Evolutionary conservation across 2,329 filamentous ascomycete species (phyloP), one percentile per base, ranked within the genome.

Genomic region (Fusarium mexicanum): DNA sequence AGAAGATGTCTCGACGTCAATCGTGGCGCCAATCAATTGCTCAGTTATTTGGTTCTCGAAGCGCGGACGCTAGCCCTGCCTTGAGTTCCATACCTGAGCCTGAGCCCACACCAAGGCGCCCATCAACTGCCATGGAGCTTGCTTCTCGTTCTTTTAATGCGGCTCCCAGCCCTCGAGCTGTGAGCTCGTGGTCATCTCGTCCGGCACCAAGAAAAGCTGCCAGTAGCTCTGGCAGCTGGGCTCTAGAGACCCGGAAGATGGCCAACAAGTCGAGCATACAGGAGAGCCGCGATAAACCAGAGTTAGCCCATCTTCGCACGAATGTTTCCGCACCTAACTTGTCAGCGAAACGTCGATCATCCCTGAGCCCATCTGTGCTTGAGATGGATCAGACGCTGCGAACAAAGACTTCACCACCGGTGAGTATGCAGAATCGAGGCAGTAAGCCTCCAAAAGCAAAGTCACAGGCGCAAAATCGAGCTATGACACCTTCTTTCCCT

Each of bases 341-440:
- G 20, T 75, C 79, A 31, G 69, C 66, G 24, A 62, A 58, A 18
- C 72, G 66, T 35, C 61, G 64, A 38, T 67, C 58, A 38, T 43
- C 64, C 12, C 59, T 61, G 6, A 59, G 65, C 17, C 58, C 62
- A 31, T 64, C 75, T 10, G 64, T 55, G 48, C 54, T 61, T 16
- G 71, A 69, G 17, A 41, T 64, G 22, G 65, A 77, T 43, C 65
- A 76, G 18, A 62, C 74, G 26, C 79, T 77, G 46, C 81, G 79
- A 63, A 75, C 80, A 16, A 83, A 76, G 61, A 81, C 82, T 1
- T 81, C 83, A 7, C 83, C 84, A 2, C 84, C 85, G 0, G 80
- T 86, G 35, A 86, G 83, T 73, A 83, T 86, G 79, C 80, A 80
- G n/a, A 85, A 83, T 8, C 81, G 84, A 33, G 84, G 81, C 37